A percentile compares a stretch with the other conserved stretches of the same genome.
Conservation (phyloP, 2,329 filamentous ascomycete species). For the Tolypocladium amazonense region DNA sequence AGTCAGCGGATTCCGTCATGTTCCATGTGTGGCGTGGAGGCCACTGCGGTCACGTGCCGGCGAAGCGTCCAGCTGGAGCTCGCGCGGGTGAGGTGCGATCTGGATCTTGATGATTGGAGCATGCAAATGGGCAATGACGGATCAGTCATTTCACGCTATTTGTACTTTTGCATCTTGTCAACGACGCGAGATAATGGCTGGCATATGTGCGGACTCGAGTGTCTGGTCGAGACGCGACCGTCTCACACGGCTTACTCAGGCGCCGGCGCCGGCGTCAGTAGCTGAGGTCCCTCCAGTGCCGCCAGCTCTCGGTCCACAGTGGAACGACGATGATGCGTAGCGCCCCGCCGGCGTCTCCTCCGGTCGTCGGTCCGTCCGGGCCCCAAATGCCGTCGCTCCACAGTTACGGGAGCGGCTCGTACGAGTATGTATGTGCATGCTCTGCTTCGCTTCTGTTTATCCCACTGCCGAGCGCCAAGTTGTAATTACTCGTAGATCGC, state of each 20-base stretch:
- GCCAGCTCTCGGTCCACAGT: neutral
- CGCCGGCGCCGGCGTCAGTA: too few relatives aligned
- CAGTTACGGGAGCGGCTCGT: neutral
- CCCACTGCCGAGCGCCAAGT: too few relatives aligned
- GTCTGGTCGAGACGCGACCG: too few relatives aligned
- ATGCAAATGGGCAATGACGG: neutral
- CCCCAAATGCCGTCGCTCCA: neutral
- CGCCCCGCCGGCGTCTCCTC: neutral
- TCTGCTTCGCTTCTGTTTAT: neutral
- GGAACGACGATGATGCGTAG: neutral
- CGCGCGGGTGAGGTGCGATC: neutral
- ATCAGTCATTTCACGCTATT: neutral
- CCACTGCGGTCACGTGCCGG: constrained; percentile 3
- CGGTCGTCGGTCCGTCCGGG: neutral
- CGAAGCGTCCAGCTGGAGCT: neutral
- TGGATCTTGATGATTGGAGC: neutral
- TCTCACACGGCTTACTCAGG: too few relatives aligned
- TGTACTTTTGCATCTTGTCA: neutral
- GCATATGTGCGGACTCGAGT: too few relatives aligned
- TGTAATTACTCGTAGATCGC: too few relatives aligned
- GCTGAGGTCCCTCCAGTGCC: neutral
- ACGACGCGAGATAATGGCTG: neutral
- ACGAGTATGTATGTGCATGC: too few relatives aligned
- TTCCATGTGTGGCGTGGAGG: constrained; percentile 4
- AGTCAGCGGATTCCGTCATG: constrained; percentile 9